Evolutionary conservation across 83 land plant species (phyloP), one percentile per base, ranked within the genome.

Genomic region (Diphasiastrum complanatum): DNA sequence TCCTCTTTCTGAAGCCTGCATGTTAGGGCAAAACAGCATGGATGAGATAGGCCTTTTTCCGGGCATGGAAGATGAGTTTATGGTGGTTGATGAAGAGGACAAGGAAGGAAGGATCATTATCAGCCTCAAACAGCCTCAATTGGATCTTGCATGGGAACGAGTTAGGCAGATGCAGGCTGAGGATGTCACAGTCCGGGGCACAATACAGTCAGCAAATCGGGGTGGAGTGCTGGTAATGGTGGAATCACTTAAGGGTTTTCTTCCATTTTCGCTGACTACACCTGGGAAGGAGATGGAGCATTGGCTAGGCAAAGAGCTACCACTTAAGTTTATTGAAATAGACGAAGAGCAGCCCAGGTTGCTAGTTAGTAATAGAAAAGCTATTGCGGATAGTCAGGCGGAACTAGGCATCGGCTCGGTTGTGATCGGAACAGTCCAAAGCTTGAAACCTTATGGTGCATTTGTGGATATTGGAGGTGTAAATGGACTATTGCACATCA

Each of bases 391-490:
- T 58, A 85, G 79, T 62, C 96, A 85, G 70, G 80, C 88, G 33
- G 79, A 75, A 47, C 74, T 93, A 34, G 96, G 91, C 41, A 85
- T 93, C 59, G 98, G 98, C 28, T 83, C 98, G 18, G 98, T 93
- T 18, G 92, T 93, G 14, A 52, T 67, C 51, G 98, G 98, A 57
- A 86, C 84, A 25, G 98, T 93, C 22, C 91, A 89, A 61, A 79
- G 81, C 48, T 65, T 93, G 47, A 89, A 93, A 70, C 96, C 98
- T 31, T 93, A 93, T 65, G 96, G 98, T 46, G 98, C 98, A 40
- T 89, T 93, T 60, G 77, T 93, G 43, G 98, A 93, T 52, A 76
- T 93, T 71, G 96, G 96, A 69, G 96, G 98, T 43, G 72, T 83
- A 24, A 85, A 73, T 62, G 98, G 96, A 24, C 92, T 93, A 63